Base-by-base conservation (phyloP, 1,284 basidiomycete species). In the Microbotryum scabiosae region DNA sequence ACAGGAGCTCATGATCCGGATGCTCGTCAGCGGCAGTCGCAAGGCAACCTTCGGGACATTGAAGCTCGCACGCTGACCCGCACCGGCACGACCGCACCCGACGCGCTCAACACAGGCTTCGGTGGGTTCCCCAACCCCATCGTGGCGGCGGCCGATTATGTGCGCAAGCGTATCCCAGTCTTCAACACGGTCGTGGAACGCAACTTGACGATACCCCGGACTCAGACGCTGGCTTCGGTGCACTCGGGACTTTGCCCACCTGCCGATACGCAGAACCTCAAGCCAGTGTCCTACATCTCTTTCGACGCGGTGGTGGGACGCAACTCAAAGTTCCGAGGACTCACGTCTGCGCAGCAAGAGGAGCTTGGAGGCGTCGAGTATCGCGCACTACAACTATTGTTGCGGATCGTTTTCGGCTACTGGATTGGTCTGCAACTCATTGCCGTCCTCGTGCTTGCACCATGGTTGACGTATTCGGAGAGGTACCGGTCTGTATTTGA, bases 311-410 rank as follows among this genome's bases (percentile, higher is more conserved):
- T 83, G 14, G 89, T 94, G 4, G 88, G 88, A 0, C 80, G 87
- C 56, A 97, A 97, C 74, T 94, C 90, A 25, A 79, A 82, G n/a
- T 97, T 98, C 73, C 82, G 84, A 54, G 78, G 82, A 47, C 76
- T 97, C 56, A 88, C 86, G 0, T 81, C 84, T 43, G 87, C 90
- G 57, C 87, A 97, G 71, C 79, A 90, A 68, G 88, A 94, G 65
- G 91, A 97, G 75, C 78, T 97, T 6, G 92, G 92, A 9, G 93
- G 93, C 7, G 87, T 96, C 18, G 94, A 98, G 74, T 97, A 91
- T 72, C 82, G 90, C n/a, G 71, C 65, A 49, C 65, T 53, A 59
- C 69, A 55, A 64, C 69, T 61, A 44, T 67, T 62, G n/a, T 56
- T 62, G 62, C 75, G 65, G 69, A 73, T 63, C 54, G 71, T 71